A percentile compares a stretch with the other conserved stretches of the same genome.
Conservation (phyloP, 106 monocot species). For the Vanilla planifolia region DNA sequence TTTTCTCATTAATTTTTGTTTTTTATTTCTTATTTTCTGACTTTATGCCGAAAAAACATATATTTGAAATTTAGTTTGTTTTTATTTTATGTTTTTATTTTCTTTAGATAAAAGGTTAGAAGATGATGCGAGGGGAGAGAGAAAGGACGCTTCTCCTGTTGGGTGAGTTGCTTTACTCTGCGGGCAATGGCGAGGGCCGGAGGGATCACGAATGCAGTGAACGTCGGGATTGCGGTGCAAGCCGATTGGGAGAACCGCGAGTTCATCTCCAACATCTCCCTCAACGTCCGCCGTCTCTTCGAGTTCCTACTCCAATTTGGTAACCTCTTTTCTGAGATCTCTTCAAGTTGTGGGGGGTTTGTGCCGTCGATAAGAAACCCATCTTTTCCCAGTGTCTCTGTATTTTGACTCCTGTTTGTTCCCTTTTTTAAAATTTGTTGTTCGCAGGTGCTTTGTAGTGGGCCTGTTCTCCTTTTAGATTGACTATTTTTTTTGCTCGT, state of each 20-base stretch:
- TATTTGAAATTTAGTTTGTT: no score
- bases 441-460: neutral
- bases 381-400: neutral
- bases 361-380: neutral
- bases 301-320: constrained; percentile 98
- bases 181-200: constrained; percentile 69
- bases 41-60: no score
- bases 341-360: neutral
- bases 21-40: no score
- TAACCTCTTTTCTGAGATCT: constrained; percentile 8
- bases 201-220: constrained; percentile 90
- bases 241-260: constrained; percentile 99
- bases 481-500: neutral
- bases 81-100: no score
- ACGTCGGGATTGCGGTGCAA: constrained; percentile 96
- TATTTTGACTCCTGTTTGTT: neutral
- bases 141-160: no score
- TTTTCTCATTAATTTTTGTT: no score
- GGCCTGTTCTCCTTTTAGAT: neutral
- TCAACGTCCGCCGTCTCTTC: constrained; percentile 98
- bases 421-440: neutral
- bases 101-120: no score
- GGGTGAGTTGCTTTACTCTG: no score
- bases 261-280: constrained; percentile 97
- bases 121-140: no score